These are phyloP conservation scores for Mrakia gelida DNA, from an alignment of 768 basidiomycete species.

Conservation along the genomic window DNA sequence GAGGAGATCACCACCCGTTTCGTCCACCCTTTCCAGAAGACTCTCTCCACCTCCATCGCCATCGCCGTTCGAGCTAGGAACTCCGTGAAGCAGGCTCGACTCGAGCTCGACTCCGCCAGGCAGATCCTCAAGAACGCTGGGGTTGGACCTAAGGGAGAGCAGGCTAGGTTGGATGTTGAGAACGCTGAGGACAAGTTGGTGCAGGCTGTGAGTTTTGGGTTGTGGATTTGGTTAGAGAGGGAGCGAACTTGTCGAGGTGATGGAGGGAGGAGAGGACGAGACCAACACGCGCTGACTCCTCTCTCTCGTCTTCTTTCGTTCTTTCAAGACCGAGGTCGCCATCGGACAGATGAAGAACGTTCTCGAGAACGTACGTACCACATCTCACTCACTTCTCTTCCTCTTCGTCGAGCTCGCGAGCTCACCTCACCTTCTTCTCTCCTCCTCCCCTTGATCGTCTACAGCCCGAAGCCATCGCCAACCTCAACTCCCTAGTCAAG, in stretches of 20 bases:
- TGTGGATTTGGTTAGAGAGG: background rate
- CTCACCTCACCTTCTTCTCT: background rate
- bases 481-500: conserved; percentile 84
- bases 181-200: conserved; percentile 76
- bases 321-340: conserved; percentile 77
- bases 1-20: conserved; percentile 59
- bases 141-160: conserved; percentile 69
- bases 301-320: background rate
- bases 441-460: background rate
- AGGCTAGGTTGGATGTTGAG: conserved; percentile 58
- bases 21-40: conserved; percentile 80
- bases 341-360: conserved; percentile 68
- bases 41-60: conserved; percentile 72
- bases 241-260: background rate
- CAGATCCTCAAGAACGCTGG: conserved; percentile 71
- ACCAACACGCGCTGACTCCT: background rate
- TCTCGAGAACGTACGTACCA: conserved; percentile 76
- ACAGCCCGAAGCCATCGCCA: conserved; percentile 93
- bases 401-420: background rate
- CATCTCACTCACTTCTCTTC: background rate
- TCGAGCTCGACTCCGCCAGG: conserved; percentile 88
- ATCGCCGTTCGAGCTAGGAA: conserved; percentile 90
- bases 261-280: background rate
- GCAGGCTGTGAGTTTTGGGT: conserved; percentile 50
- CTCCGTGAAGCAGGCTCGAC: conserved; percentile 68